Evolutionary conservation across 352 stramenopile genomes (phyloP), one percentile per base, ranked within the genome.

Genomic region (Albugo candida): DNA sequence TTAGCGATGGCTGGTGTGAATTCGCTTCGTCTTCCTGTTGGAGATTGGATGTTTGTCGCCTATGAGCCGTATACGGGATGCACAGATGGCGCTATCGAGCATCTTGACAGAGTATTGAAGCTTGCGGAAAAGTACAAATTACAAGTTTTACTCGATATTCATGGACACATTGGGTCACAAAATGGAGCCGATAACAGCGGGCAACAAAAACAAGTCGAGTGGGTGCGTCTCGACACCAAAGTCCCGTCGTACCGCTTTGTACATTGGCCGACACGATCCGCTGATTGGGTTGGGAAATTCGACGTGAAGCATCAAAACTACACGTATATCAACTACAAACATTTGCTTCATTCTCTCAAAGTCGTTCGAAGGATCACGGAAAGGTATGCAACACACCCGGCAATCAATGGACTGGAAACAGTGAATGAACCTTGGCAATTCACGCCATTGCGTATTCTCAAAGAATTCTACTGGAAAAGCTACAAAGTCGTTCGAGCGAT

Each of bases 101-200:
- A 93, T 38, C 59, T 97, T 2, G 84, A 97, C 47, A 61, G 65
- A 13, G 63, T 95, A 6, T 60, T 89, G 1, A 79, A 94, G 53
- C 80, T 91, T 55, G 71, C 70, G 2, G 60, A 68, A 37, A 78
- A 86, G 55, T 86, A 95, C 66, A 65, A 72, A 21, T 69, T 97
- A 17, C 61, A 74, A 20, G 64, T 96, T 17, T 54, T 97, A 35
- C 60, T 97, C 14, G 92, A 97, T 59, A 80, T 97, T 34, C 92
- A 97, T 65, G 81, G 82, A 5, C 59, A 92, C 42, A 83, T 92
- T 39, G 87, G 80, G 17, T 94, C 74, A 36, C 87, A 97, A 65
- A 97, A 97, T 63, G 92, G 92, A 38, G 95, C 96, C 55, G 92
- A 97, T 61, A 97, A 97, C 62, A 92, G 71, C 24, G 89, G 92